phyloP scores from a whole-genome alignment of 768 basidiomycete species.

The Leccinum subtestaceum region DNA sequence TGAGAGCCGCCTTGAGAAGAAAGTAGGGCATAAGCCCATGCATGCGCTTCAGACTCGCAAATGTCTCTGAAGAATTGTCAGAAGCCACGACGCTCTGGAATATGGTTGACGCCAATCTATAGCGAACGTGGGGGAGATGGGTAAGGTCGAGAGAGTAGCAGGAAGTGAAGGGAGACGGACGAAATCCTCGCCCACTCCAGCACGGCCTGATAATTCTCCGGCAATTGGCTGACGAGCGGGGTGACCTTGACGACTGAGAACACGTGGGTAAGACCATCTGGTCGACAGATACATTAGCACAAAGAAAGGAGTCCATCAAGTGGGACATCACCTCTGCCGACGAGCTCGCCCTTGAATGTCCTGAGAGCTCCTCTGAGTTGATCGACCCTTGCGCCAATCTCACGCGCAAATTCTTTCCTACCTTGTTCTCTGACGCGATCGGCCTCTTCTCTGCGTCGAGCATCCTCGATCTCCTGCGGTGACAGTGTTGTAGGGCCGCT shows the following conservation, averaged over 20 bases:
- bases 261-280: slow-evolving; percentile 85
- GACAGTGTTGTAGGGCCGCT: slow-evolving; percentile 69
- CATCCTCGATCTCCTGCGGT: slow-evolving; percentile 75
- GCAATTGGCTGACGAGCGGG: slow-evolving; percentile 71
- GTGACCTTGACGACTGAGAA: slow-evolving; percentile 86
- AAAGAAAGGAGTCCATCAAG: background rate
- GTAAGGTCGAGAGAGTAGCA: slow-evolving; percentile 4
- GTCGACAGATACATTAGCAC: slow-evolving; percentile 5
- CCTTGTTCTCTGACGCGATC: slow-evolving; percentile 88
- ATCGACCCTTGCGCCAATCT: slow-evolving; percentile 85
- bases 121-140: slow-evolving; percentile 2
- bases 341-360: slow-evolving; percentile 90
- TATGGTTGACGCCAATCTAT: slow-evolving; percentile 89
- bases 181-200: slow-evolving; percentile 97
- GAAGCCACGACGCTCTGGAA: slow-evolving; percentile 94
- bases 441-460: slow-evolving; percentile 77
- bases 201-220: slow-evolving; percentile 82
- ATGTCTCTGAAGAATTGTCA: slow-evolving; percentile 87
- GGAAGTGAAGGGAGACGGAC: slow-evolving; percentile 48
- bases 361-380: slow-evolving; percentile 79
- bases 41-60: slow-evolving; percentile 83
- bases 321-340: slow-evolving; percentile 65
- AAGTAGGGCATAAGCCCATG: slow-evolving; percentile 99
- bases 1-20: slow-evolving; percentile 87
- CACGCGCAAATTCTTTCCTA: slow-evolving; percentile 75